Evolutionary conservation across 768 basidiomycete genomes (phyloP), one percentile per base, ranked within the genome.

Genomic region (Amanita polypyramis): DNA sequence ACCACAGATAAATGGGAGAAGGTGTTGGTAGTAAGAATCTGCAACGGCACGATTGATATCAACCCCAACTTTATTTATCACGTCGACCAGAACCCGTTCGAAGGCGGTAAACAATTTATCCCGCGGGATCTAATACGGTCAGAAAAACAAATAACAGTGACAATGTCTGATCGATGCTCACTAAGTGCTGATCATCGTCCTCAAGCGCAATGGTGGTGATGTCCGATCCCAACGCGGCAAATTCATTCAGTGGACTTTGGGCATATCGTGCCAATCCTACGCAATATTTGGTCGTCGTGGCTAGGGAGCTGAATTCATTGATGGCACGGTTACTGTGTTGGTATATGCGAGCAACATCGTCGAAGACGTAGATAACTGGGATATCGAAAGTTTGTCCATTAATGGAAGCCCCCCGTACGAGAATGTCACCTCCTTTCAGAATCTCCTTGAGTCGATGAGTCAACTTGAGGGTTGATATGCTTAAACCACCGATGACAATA

Each of bases 221-320:
- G 63, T 96, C 91, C 9, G 75, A 53, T 2, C 94, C 95, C 33
- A 98, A 68, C 1, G 94, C 90, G 14, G 89, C 86, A 60, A 88
- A 94, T 62, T 98, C 96, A 59, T 90, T 95, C 56, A 98, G 64
- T 2, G 96, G 96, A 58, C 82, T 95, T 65, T 98, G 96, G 4
- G 79, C 74, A 58, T 93, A 98, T 49, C 96, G 81, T 33, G 92
- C 94, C 54, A 99, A 69, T 45, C 91, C 96, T 41, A 98, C 74
- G 58, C 95, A 97, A 60, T 97, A 99, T 62, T 89, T 87, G 29
- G 83, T 85, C 39, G 83, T 81, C 3, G 77, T 67, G 0, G 89
- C 78, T 36, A 95, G 68, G 0, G 82, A 72, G 41, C 81, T 79
- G 58, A 90, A 92, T 64, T 98, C 96, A 44, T 81, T 80, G 23